phyloP scores from a whole-genome alignment of 2,329 filamentous ascomycete genomes.

The Cladophialophora immunda region DNA sequence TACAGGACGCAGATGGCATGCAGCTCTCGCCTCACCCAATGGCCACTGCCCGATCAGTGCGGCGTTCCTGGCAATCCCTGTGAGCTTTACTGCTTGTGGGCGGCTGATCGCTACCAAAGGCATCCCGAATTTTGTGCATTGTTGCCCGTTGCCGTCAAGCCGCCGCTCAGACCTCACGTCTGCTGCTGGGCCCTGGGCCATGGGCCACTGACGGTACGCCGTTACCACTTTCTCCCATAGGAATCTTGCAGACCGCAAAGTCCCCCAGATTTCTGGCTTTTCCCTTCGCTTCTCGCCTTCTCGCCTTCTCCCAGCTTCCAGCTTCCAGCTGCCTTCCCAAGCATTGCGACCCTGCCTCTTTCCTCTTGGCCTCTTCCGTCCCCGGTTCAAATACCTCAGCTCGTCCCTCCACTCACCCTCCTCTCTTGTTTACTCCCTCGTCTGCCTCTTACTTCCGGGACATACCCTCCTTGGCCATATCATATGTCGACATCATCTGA shows the following conservation, averaged over 20 bases:
- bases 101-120: constrained; percentile 24
- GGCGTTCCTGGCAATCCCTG: constrained; percentile 35
- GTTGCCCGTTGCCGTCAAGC: constrained; percentile 31
- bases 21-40: constrained; percentile 33
- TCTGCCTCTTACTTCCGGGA: constrained; percentile 24
- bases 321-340: constrained; percentile 12
- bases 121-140: constrained; percentile 27
- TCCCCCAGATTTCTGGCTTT: constrained; percentile 27
- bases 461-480: not conserved
- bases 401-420: constrained; percentile 27
- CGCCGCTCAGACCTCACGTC: constrained; percentile 28
- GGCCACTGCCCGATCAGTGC: constrained; percentile 19
- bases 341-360: constrained; percentile 33
- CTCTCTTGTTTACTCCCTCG: constrained; percentile 29
- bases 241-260: constrained; percentile 18
- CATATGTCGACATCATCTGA: not conserved
- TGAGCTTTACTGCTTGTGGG: constrained; percentile 13
- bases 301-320: constrained; percentile 14
- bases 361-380: constrained; percentile 26
- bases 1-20: constrained; percentile 31
- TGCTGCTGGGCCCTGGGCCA: constrained; percentile 1
- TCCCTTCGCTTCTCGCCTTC: constrained; percentile 3
- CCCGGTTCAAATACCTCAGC: constrained; percentile 35
- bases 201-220: constrained; percentile 20
- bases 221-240: constrained; percentile 11